phyloP scores from a whole-genome alignment of 768 basidiomycete species.

The Macrolepiota dolichaula region DNA sequence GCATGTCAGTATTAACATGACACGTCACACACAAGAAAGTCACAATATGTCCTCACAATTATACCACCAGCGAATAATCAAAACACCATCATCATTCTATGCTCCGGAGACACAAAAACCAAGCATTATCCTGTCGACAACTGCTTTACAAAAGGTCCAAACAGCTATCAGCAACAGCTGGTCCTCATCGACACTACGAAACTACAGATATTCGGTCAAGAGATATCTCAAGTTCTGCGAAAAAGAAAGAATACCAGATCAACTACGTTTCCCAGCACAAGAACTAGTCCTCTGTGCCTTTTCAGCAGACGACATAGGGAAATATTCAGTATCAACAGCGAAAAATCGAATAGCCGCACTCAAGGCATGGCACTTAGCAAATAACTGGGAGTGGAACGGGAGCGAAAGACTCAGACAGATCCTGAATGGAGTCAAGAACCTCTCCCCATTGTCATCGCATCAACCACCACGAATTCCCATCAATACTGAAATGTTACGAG shows the following conservation, averaged over 20 bases:
- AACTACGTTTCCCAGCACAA: neutral
- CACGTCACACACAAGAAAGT: too few species aligned
- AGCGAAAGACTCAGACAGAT: neutral
- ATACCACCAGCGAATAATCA: too few species aligned
- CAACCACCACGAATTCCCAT: neutral
- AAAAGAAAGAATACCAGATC: neutral
- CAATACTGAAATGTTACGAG: neutral
- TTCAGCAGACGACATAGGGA: neutral
- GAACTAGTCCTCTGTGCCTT: neutral
- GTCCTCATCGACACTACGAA: neutral
- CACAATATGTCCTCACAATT: too few species aligned
- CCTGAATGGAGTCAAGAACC: conserved; percentile 5
- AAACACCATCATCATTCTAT: too few species aligned
- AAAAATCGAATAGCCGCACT: neutral
- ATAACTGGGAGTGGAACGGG: neutral
- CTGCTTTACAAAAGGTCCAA: neutral
- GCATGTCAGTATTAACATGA: too few species aligned
- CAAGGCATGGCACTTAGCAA: neutral
- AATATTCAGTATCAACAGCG: neutral
- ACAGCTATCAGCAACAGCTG: neutral
- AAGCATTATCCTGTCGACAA: too few species aligned
- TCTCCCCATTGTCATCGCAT: neutral
- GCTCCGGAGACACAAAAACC: too few species aligned
- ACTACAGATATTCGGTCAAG: conserved; percentile 29
- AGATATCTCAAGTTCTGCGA: conserved; percentile 32